Percentiles rank a stretch among this genome's conserved stretches.
Evolutionary conservation across 352 stramenopile genomes (phyloP).

Genomic region (Pythium folliculosum): DNA sequence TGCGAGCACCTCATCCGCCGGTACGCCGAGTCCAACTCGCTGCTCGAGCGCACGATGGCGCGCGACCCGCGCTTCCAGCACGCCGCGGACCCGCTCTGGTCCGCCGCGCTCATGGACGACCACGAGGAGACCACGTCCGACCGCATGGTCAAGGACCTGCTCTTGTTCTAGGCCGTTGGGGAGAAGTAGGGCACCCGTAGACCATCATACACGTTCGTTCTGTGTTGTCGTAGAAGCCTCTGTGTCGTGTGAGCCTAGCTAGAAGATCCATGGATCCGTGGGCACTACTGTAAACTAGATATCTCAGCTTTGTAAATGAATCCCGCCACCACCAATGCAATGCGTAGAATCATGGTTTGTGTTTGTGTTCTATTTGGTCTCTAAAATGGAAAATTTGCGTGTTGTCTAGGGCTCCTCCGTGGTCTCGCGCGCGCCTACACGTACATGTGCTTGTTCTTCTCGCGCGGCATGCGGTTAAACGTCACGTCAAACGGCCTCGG

Average conservation of each 20-base stretch:
- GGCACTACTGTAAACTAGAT: constrained; percentile 3
- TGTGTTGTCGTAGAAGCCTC: not conserved
- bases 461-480: constrained; percentile 54
- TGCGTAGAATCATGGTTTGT: not conserved
- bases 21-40: constrained; percentile 82
- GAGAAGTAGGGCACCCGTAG: not conserved
- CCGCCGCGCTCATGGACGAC: constrained; percentile 35
- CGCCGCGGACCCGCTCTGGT: constrained; percentile 18
- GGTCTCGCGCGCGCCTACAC: constrained; percentile 17
- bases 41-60: constrained; percentile 85
- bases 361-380: not conserved
- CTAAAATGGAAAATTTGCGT: not conserved
- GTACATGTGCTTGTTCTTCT: constrained; percentile 83
- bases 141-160: constrained; percentile 84
- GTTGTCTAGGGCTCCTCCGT: not conserved
- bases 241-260: no score
- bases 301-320: no score
- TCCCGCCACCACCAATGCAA: no score
- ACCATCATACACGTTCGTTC: not conserved
- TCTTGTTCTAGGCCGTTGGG: constrained; percentile 68
- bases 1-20: constrained; percentile 87
- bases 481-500: constrained; percentile 75
- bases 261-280: no score
- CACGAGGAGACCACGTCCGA: constrained; percentile 73
- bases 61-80: constrained; percentile 74